Evolutionary conservation across 495 filamentous ascomycete species (phyloP), one percentile per base, ranked within the genome.

Genomic region (Penicillium angulare): DNA sequence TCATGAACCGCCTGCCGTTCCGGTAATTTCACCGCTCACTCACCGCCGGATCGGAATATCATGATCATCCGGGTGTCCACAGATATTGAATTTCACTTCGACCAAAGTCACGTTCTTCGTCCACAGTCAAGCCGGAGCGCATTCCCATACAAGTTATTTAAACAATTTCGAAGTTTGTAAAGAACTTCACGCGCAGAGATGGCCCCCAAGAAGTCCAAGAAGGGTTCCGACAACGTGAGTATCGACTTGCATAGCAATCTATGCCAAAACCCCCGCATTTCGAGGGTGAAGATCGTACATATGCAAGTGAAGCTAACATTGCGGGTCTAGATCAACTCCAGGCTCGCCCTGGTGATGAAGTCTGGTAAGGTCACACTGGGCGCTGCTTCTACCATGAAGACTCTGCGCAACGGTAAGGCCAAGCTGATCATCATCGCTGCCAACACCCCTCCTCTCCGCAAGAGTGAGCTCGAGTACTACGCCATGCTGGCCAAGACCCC

Each of bases 321-420:
- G n/a, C 8, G n/a, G n/a, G 18, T 39, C 12, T 18, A 63, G 52
- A 89, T 92, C 80, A 89, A 89, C 79, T 85, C 85, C 70, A 86
- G 88, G 72, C 79, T 93, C 57, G 89, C 88, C 66, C 83, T 96
- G 73, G 92, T 96, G 53, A 93, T 97, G 87, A 97, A 96, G 83
- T 88, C 85, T 52, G 90, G 90, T 61, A 95, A 93, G 78, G 86
- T 90, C 70, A 88, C 84, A 50, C 79, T 95, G 50, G 92, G 92
- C 59, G 93, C 92, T 82, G 90, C 92, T 76, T 91, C 87, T 54
- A 96, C 92, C 63, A 86, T 98, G 70, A 98, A 98, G 85, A 84
- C 83, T 49, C 84, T 98, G 59, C 90, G 92, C 64, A 64, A 60
- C 47, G 73, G 73, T 55, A 78, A 75, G 65, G 80, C 81, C 49